A percentile compares a stretch with the other conserved stretches of the same genome.
Evolutionary conservation across 495 filamentous ascomycete species (phyloP).

Genomic region (Rostrohypoxylon terebratum): DNA sequence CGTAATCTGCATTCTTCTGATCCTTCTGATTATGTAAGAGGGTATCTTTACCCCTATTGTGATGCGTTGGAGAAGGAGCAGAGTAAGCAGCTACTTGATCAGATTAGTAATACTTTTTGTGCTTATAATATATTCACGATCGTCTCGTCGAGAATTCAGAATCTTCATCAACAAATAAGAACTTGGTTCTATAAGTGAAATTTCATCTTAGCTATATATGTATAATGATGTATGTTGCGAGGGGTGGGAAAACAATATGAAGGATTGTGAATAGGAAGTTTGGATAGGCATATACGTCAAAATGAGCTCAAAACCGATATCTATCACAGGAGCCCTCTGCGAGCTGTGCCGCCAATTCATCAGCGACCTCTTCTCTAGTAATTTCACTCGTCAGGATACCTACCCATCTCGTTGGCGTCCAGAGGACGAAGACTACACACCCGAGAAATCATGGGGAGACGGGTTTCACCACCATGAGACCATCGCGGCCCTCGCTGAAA

Average conservation of each 20-base stretch:
- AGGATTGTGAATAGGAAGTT: not conserved
- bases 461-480: conserved; percentile 31
- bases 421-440: conserved; percentile 4
- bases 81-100: conserved; percentile 1
- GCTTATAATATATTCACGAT: not conserved
- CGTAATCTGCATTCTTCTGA: not conserved
- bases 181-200: no score
- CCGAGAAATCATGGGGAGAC: conserved; percentile 23
- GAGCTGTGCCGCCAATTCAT: conserved; percentile 36
- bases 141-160: not conserved
- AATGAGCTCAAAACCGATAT: conserved; percentile 11
- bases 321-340: conserved; percentile 28
- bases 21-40: not conserved
- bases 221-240: not conserved
- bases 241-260: not conserved
- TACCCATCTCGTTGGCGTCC: conserved; percentile 25
- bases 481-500: conserved; percentile 16
- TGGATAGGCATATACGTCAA: not conserved
- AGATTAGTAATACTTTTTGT: not conserved
- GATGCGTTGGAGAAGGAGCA: not conserved
- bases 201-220: no score
- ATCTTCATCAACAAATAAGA: not conserved
- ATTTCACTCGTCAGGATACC: conserved; percentile 12
- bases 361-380: conserved; percentile 27
- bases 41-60: not conserved